Evolutionary conservation across 495 filamentous ascomycete genomes (phyloP).

Genomic region (Collariella sp.): DNA sequence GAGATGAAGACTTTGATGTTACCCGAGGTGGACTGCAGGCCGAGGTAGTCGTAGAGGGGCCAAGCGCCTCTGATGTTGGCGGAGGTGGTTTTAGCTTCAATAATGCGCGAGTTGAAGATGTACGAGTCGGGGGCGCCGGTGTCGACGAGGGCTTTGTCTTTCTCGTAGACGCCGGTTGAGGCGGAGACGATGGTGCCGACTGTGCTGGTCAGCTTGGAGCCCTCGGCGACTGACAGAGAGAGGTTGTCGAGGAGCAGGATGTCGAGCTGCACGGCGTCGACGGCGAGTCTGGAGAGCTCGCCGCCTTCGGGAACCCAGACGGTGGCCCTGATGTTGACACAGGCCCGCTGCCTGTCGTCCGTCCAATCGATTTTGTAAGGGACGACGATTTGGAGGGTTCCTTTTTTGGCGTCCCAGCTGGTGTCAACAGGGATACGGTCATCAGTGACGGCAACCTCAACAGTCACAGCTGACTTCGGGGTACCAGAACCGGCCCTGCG

Average conservation of each 20-base stretch:
- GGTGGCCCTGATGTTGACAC: constrained; percentile 33
- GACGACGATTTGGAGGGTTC: constrained; percentile 26
- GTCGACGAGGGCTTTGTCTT: constrained; percentile 16
- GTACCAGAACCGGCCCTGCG: constrained; percentile 21
- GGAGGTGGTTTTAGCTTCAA: constrained; percentile 28
- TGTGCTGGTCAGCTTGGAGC: constrained; percentile 17
- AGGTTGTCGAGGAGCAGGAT: constrained; percentile 36
- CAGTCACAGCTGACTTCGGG: constrained; percentile 23
- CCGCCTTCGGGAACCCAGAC: constrained; percentile 34
- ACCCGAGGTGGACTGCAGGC: constrained; percentile 31
- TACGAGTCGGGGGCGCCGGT: constrained; percentile 21
- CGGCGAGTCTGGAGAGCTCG: constrained; percentile 19
- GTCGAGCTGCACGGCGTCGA: constrained; percentile 30
- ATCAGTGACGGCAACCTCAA: constrained; percentile 35
- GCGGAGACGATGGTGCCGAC: constrained; percentile 24
- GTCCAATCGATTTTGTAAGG: constrained; percentile 24
- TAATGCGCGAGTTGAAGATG: constrained; percentile 27
- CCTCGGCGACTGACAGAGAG: constrained; percentile 21
- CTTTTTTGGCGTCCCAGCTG: constrained; percentile 22
- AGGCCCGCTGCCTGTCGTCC: constrained; percentile 21
- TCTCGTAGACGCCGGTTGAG: constrained; percentile 5
- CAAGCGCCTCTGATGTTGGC: constrained; percentile 34
- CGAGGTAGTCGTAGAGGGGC: constrained; percentile 36
- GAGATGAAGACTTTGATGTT: constrained; percentile 29
- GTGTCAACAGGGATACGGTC: constrained; percentile 24